Base-by-base conservation (phyloP, 305 asterid species). In the Fraxinus latifolia region DNA sequence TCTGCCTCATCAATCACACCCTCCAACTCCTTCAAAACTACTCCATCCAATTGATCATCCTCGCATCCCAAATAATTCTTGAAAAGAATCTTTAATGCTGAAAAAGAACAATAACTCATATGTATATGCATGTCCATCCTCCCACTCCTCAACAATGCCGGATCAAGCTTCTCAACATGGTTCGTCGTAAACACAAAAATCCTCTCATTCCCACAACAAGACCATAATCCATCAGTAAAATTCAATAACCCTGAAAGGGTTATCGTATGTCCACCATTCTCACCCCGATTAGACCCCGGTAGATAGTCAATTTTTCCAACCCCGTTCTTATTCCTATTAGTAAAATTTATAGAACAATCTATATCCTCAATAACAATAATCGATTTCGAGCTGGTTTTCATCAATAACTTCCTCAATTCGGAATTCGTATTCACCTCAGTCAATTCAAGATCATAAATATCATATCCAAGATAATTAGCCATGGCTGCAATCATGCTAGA, bases 151-250 rank as follows among this genome's bases (percentile, higher is more conserved):
- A 89, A 5, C 82, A 89, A 70, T 8, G 90, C 92, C 7, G 87
- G 90, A 42, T 89, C 92, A 21, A 89, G 87, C 73, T 81, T 89
- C 72, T 87, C 88, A 19, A 89, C 74, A 37, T 89, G 92, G 75
- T 89, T 87, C 15, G 92, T 90, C 0, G 93, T 91, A 81, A 91
- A 91, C 4, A 91, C 92, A 74, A 91, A 91, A 77, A 91, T 90
- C 84, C 95, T 82, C 80, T 91, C 95, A 80, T 91, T 91, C 7
- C 95, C 93, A 50, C 95, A 91, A 75, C 93, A 91, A 0, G 93
- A 90, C 95, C 95, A 90, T 21, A 90, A 62, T 0, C 95, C 95
- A 53, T 90, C 95, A 0, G 93, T 91, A 44, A 91, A 91, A 80
- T 91, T 91, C 80, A 92, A 75, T 79, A 92, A 32, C 47, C 96